phyloP scores from a whole-genome alignment of 2,329 filamentous ascomycete species.

The Colletotrichum gigasporum region DNA sequence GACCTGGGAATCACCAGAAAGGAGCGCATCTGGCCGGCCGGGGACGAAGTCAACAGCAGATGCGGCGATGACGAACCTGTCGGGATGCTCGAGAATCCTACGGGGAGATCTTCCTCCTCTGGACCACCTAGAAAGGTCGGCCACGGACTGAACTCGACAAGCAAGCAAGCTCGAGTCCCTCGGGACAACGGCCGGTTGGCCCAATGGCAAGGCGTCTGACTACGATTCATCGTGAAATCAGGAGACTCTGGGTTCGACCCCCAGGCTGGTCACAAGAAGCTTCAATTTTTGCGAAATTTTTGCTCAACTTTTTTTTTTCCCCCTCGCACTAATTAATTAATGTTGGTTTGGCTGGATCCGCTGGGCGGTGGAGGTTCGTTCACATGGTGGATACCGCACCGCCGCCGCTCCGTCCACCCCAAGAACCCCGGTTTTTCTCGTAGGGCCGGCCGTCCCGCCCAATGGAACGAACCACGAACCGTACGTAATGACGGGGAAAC shows the following conservation, averaged over 20 bases:
- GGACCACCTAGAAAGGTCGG: not conserved
- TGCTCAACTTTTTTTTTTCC: not conserved
- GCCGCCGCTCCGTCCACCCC: too few relatives aligned
- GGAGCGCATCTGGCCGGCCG: too few relatives aligned
- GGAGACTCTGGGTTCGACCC: constrained; percentile 33
- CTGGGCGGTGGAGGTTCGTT: not conserved
- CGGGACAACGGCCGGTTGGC: constrained; percentile 36
- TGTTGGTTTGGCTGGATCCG: not conserved
- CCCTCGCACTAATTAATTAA: not conserved
- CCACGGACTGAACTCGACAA: not conserved
- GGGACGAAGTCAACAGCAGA: too few relatives aligned
- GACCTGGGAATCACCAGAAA: too few relatives aligned
- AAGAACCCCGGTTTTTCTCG: too few relatives aligned
- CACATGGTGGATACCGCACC: too few relatives aligned
- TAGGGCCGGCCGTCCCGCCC: too few relatives aligned
- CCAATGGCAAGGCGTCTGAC: constrained; percentile 55
- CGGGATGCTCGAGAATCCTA: not conserved
- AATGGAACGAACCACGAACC: too few relatives aligned
- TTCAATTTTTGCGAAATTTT: not conserved
- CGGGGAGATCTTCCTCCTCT: not conserved
- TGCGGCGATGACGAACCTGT: too few relatives aligned
- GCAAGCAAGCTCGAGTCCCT: not conserved
- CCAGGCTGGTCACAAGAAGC: constrained; percentile 26
- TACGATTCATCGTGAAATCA: constrained; percentile 40
- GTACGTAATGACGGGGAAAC: too few relatives aligned